Evolutionary conservation across 176 grass and related monocot genomes (phyloP), one percentile per base, ranked within the genome.

Genomic region (Echinochloa phyllopogon): DNA sequence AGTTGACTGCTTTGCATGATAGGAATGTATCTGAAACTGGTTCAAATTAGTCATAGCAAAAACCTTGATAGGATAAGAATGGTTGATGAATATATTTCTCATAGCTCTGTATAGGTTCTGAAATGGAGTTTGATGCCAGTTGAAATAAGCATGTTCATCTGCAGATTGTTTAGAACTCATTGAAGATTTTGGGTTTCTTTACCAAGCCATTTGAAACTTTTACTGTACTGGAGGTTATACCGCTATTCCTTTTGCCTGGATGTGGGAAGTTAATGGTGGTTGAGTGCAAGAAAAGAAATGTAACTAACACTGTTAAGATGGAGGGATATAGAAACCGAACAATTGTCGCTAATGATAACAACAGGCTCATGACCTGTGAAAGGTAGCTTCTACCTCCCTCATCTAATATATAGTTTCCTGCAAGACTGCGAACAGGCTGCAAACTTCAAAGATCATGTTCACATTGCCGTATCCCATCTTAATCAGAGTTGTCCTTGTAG

Each of bases 361-460:
- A 86, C 67, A 76, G 15, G 21, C 51, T 67, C 83, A 69, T 78
- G 42, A 72, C 71, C 74, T 33, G 27, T 86, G 89, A 97, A 84
- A 92, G 89, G 56, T 77, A 82, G 38, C 66, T 90, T 85, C 77
- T 89, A 94, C 83, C 89, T 74, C 66, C 72, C 63, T 52, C 77
- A 51, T 90, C 55, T 90, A 86, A 44, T 88, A 88, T 94, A 92
- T 90, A 70, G 63, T 84, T 92, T 67, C 25, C 65, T 36, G 40
- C 68, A 83, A 65, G 77, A 83, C 45, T 81, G 9, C 38, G 77
- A 60, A 81, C 82, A 64, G 40, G 37, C n/a, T 63, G 69, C 24
- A 83, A 87, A 71, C 76, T 93, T 91, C 42, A 56, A 91, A 91
- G 76, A 89, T 91, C 71, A 83, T 86, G 80, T 91, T 95, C 88